Percentiles rank a stretch among this genome's conserved stretches.
Conservation (phyloP, 345 rosid genomes). For the Lepidium didymum region DNA sequence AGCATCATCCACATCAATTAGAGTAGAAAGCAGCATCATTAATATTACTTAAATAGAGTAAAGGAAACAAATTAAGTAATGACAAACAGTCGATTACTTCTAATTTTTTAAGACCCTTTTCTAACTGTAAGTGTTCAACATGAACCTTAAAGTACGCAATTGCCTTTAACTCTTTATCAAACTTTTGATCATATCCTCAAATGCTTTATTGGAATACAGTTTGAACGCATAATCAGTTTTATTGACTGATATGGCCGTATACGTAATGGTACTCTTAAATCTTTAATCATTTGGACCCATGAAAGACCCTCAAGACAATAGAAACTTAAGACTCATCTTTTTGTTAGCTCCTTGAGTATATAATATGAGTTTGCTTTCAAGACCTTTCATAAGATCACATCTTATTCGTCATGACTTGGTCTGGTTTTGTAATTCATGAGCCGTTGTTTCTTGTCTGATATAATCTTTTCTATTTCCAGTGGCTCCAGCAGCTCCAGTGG, state of each 20-base stretch:
- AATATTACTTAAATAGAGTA: neutral
- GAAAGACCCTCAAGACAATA: neutral
- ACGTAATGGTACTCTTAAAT: neutral
- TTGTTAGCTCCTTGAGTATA: neutral
- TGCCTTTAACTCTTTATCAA: slow-evolving; percentile 5
- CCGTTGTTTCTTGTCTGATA: neutral
- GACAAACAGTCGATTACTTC: neutral
- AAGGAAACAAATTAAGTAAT: neutral
- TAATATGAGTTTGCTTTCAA: neutral
- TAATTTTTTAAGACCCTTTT: neutral
- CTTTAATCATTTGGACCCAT: slow-evolving; percentile 3
- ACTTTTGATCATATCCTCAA: slow-evolving; percentile 9
- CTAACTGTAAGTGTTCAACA: neutral
- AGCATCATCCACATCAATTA: slow-evolving; percentile 4
- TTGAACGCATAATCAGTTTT: slow-evolving; percentile 14
- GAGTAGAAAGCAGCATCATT: slow-evolving; percentile 3
- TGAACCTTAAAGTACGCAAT: slow-evolving; percentile 4
- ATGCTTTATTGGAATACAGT: slow-evolving; percentile 19
- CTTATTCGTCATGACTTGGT: neutral
- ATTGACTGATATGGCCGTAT: slow-evolving; percentile 17
- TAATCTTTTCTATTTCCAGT: neutral
- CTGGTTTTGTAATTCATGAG: neutral
- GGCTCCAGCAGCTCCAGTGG: slow-evolving; percentile 15
- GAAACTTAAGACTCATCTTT: neutral
- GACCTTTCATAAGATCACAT: neutral